Evolutionary conservation across 306 rosid species (phyloP).

Genomic region (Begonia loranthoides): DNA sequence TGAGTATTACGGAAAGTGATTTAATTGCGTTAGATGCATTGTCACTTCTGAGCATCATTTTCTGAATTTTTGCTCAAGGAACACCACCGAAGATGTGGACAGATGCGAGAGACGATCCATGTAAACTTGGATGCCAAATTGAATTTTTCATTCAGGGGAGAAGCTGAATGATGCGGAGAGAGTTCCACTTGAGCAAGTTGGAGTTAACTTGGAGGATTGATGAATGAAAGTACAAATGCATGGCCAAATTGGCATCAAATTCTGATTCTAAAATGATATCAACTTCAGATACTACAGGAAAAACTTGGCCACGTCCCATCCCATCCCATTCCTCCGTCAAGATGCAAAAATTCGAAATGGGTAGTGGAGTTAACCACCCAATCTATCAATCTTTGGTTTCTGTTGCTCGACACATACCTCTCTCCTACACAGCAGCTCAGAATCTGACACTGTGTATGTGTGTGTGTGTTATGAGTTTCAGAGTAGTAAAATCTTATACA

Average conservation of each 20-base stretch:
- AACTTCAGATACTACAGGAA: constrained; percentile 11
- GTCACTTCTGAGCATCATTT: no score
- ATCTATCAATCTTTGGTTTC: constrained; percentile 13
- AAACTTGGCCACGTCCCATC: neutral
- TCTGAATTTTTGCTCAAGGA: no score
- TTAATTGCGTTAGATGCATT: no score
- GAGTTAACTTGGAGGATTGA: constrained; percentile 21
- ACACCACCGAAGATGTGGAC: no score
- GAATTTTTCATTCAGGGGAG: no score
- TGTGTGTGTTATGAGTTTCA: constrained; percentile 31
- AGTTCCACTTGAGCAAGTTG: constrained; percentile 43
- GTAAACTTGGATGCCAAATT: no score
- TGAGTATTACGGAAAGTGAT: constrained; percentile 5
- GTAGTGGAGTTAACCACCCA: neutral
- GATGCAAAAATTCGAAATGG: neutral
- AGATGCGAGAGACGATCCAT: no score
- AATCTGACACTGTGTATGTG: constrained; percentile 35
- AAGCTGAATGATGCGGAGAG: neutral
- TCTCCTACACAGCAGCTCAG: constrained; percentile 29
- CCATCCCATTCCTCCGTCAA: neutral
- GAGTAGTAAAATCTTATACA: constrained; percentile 9
- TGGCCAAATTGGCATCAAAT: constrained; percentile 9
- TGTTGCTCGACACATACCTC: constrained; percentile 29
- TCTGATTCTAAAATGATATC: constrained; percentile 30
- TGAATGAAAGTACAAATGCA: constrained; percentile 6